Base-by-base conservation (phyloP, 2,329 filamentous ascomycete species). In the Ophiocordyceps australis region DNA sequence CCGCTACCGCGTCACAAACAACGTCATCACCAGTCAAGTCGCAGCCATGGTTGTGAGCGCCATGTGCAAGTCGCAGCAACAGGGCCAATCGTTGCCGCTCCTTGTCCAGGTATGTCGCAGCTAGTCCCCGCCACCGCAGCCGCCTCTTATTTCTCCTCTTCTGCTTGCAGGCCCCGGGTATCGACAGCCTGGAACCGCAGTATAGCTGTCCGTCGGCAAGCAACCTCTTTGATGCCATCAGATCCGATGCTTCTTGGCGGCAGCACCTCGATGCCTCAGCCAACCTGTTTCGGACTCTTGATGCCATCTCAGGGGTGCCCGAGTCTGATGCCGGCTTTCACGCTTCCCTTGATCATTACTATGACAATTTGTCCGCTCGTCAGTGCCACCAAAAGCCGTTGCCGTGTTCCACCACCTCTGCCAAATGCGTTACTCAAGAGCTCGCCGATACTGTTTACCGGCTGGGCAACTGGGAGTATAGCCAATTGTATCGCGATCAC, bases 1-100 rank as follows among this genome's bases (percentile, higher is more conserved):
- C 18, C 49, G 47, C 25, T 86, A 74, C 47, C 64, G 79, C 27
- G 78, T 86, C 9, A 85, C 80, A 1, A 79, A 79, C 44, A 89
- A 89, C 47, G 59, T 72, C 26, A 86, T 91, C 40, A 89, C 81
- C 3, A 76, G 68, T 38, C 76, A 89, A 47, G 79, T 86, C 11
- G 77, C 75, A 9, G 66, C 74, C 29, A 80, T 81, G 66, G 46
- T 86, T 6, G 60, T 82, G 28, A 55, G 62, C 29, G 80, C 74
- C 30, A 81, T 82, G 71, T 77, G 67, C 49, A n/a, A n/a, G n/a
- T n/a, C n/a, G n/a, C n/a, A n/a, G n/a, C 51, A 50, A 0, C 46
- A 48, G 0, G 42, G 48, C 1, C 45, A 46, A 1, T 38, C 54
- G 2, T 41, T 56, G 2, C 60, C 63, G 2, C 41, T 74, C 1